phyloP scores from a whole-genome alignment of 2,329 filamentous ascomycete species.

The Cylindrodendrum hubeiense region DNA sequence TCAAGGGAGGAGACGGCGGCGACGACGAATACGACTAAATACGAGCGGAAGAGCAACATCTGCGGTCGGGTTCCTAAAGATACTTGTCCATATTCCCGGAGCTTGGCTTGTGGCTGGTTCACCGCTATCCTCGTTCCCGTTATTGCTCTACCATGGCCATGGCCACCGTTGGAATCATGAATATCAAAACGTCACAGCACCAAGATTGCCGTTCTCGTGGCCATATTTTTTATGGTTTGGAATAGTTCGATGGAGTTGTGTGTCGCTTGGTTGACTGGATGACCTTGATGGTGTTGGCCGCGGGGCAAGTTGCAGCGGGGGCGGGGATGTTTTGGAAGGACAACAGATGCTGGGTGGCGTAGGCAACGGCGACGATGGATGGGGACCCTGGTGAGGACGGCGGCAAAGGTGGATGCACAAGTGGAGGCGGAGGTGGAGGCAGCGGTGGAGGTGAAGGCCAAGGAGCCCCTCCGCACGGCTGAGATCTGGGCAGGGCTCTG shows the following conservation, averaged over 20 bases:
- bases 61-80: background rate
- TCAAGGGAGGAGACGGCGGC: conserved; percentile 64
- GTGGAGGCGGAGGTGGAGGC: background rate
- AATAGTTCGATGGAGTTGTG: background rate
- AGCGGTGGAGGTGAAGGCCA: background rate
- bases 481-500: background rate
- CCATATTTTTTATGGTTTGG: too few species aligned
- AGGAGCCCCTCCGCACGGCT: background rate
- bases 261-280: background rate
- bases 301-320: background rate
- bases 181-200: background rate
- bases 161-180: background rate
- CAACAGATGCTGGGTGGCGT: background rate
- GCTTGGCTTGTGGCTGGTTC: background rate
- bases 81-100: background rate
- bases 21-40: conserved; percentile 57
- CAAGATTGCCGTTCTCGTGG: background rate
- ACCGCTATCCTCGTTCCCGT: background rate
- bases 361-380: background rate
- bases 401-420: background rate
- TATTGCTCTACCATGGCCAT: background rate
- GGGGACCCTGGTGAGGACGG: background rate
- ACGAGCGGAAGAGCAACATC: background rate
- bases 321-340: background rate
- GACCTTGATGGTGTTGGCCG: background rate